phyloP scores from a whole-genome alignment of 768 basidiomycete species.

The Clitopilus hobsonii region DNA sequence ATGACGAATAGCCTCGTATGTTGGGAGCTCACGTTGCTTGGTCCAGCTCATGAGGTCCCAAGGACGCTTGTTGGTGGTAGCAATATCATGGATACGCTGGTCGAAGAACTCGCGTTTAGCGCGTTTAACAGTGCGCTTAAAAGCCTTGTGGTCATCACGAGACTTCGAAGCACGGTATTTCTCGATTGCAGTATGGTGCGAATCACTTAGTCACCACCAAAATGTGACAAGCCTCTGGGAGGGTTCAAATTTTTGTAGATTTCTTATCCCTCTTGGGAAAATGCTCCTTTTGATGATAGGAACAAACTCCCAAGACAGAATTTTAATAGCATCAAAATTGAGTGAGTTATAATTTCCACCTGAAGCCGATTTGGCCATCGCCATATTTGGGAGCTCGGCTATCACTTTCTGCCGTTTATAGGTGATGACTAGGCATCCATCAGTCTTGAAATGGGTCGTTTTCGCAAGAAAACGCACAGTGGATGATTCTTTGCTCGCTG shows the following conservation, averaged over 20 bases:
- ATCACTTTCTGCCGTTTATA: not conserved
- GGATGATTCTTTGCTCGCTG: too few species aligned
- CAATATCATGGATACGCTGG: too few species aligned
- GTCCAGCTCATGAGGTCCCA: too few species aligned
- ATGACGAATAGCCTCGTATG: too few species aligned
- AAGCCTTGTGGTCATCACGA: too few species aligned
- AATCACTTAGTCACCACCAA: slow-evolving; percentile 10
- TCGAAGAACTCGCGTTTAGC: too few species aligned
- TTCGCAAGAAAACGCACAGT: too few species aligned
- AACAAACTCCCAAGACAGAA: slow-evolving; percentile 10
- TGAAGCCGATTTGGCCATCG: slow-evolving; percentile 5
- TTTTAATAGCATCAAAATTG: slow-evolving; percentile 10
- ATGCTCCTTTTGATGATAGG: slow-evolving; percentile 5
- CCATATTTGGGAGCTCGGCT: not conserved
- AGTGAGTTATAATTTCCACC: slow-evolving; percentile 3
- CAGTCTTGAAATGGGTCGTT: not conserved
- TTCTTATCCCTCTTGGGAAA: slow-evolving; percentile 12
- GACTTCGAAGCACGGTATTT: too few species aligned
- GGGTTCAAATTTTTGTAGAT: not conserved
- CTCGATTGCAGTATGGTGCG: too few species aligned
- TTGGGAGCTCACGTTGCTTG: too few species aligned
- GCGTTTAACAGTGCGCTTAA: too few species aligned
- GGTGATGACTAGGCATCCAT: not conserved
- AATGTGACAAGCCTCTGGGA: slow-evolving; percentile 4
- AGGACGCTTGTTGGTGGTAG: too few species aligned